Percentiles rank a stretch among this genome's conserved stretches.
Conservation (phyloP, 1,139 yeast genomes). For the Candida sp. region DNA sequence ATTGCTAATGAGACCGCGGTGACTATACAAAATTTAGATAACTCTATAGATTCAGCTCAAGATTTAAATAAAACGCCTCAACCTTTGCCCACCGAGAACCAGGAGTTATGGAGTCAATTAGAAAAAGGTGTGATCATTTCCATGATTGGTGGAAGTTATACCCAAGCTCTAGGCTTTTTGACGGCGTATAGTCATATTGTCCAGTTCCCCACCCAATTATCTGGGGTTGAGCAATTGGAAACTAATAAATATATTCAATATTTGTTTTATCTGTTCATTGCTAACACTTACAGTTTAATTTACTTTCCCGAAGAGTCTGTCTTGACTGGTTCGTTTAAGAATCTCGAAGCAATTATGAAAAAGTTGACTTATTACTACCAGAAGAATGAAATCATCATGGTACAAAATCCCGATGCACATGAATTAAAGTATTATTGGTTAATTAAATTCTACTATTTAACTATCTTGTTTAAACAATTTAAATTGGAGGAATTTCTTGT, state of each 20-base stretch:
- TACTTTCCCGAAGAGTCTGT: slow-evolving; percentile 16
- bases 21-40: neutral
- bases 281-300: slow-evolving; percentile 15
- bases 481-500: slow-evolving; percentile 20
- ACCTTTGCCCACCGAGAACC: slow-evolving; percentile 1
- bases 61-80: slow-evolving; percentile 1
- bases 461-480: slow-evolving; percentile 21
- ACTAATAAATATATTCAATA: slow-evolving; percentile 24
- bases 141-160: slow-evolving; percentile 17
- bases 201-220: slow-evolving; percentile 22
- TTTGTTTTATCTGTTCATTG: slow-evolving; percentile 20
- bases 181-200: slow-evolving; percentile 16
- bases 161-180: slow-evolving; percentile 16
- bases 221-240: slow-evolving; percentile 14
- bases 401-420: slow-evolving; percentile 4
- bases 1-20: slow-evolving; percentile 3
- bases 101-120: slow-evolving; percentile 7
- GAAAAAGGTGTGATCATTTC: slow-evolving; percentile 7
- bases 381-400: slow-evolving; percentile 16
- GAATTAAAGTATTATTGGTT: slow-evolving; percentile 21
- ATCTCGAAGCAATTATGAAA: slow-evolving; percentile 16
- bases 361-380: slow-evolving; percentile 18
- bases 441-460: slow-evolving; percentile 18
- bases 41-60: slow-evolving; percentile 2
- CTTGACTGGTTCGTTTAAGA: slow-evolving; percentile 8